Conservation (phyloP, 2,329 filamentous ascomycete genomes). For the Onygenales sp. region DNA sequence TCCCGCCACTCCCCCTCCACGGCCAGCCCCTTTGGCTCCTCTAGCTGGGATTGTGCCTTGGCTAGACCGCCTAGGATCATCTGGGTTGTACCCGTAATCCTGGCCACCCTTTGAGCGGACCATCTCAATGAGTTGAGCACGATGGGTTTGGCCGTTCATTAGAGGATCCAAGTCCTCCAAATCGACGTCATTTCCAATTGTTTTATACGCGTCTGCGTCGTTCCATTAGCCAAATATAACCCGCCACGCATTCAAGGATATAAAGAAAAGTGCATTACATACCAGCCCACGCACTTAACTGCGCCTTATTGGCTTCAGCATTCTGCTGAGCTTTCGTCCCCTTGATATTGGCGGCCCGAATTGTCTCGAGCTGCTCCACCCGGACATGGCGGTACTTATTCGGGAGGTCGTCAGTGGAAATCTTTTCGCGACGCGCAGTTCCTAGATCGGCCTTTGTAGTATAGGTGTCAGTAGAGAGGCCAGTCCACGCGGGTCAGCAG, state of each 20-base stretch:
- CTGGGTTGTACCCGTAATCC: conserved; percentile 1
- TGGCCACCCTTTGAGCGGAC: conserved; percentile 14
- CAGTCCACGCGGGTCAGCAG: not conserved
- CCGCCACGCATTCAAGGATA: conserved; percentile 4
- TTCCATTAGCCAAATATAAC: conserved; percentile 1
- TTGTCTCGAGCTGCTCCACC: conserved; percentile 20
- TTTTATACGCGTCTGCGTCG: conserved; percentile 20
- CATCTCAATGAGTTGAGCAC: conserved; percentile 18
- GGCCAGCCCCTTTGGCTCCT: conserved; percentile 8
- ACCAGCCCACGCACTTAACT: conserved; percentile 22
- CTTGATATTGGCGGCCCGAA: conserved; percentile 19
- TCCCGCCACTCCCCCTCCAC: conserved; percentile 19
- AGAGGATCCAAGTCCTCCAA: conserved; percentile 23
- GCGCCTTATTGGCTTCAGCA: not conserved
- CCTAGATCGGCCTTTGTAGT: conserved; percentile 29
- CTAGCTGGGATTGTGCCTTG: not conserved
- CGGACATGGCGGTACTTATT: conserved; percentile 8
- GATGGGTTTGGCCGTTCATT: conserved; percentile 30
- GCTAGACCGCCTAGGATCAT: not conserved
- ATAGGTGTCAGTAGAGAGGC: not conserved
- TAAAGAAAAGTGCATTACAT: conserved; percentile 7
- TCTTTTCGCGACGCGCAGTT: conserved; percentile 24
- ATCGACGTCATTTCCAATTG: conserved; percentile 20
- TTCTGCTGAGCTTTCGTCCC: conserved; percentile 21
- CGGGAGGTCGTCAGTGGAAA: conserved; percentile 23